Base-by-base conservation (phyloP, 2,329 filamentous ascomycete genomes). In the Thelonectria olida region DNA sequence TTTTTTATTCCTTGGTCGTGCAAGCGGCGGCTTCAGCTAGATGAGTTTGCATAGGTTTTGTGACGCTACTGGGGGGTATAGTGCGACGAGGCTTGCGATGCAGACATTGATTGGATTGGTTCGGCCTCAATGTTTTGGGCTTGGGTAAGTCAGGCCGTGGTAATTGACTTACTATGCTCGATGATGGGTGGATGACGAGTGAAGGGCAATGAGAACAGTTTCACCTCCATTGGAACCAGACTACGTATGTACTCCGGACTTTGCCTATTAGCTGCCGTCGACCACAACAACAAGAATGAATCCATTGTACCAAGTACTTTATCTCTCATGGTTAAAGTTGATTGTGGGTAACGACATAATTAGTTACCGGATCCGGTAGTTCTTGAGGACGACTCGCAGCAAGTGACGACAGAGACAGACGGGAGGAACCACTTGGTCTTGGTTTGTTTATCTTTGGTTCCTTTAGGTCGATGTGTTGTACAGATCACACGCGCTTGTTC, bases 1-100 rank as follows among this genome's bases (percentile, higher is more conserved):
- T 22, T 47, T 45, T 28, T 48, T 22, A 13, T 27, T 19, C 10
- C 13, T 54, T 15, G n/a, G 10, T 22, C 36, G 25, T 50, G 51
- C n/a, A 48, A 39, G 50, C 28, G 39, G 51, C 45, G 27, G 51
- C 42, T 17, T 22, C 51, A 50, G 51, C 51, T 60, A 51, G 38
- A 60, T 38, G 52, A 52, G 45, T 48, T 41, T 54, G 45, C 51
- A 50, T 49, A 34, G 31, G 15, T 34, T 34, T 34, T 34, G 13
- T 34, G 41, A 23, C 45, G 58, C 45, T 23, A 47, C 19, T 48
- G 34, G 10, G 22, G 13, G n/a, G 23, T 34, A 17, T n/a, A n/a
- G n/a, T n/a, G n/a, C n/a, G n/a, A n/a, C n/a, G 17, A 31, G 27
- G 23, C 51, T 20, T 38, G 22, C n/a, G 17, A 20, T 38, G 42